Evolutionary conservation across 345 rosid species (phyloP).

Genomic region (Luvunga scandens): DNA sequence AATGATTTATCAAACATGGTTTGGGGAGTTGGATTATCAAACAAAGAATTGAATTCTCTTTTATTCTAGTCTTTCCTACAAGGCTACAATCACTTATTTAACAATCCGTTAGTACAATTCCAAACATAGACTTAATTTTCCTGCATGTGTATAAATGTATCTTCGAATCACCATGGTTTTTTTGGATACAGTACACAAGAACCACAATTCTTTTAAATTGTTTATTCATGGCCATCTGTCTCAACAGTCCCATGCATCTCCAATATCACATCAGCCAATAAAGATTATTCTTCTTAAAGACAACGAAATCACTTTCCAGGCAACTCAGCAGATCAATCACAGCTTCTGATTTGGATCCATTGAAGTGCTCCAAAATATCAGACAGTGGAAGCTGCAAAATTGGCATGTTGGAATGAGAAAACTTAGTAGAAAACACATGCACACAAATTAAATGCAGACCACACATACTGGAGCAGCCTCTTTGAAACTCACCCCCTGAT

Average conservation of each 20-base stretch:
- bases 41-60: no score
- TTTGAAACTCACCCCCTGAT: slow-evolving; percentile 38
- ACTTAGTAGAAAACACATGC: neutral
- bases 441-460: neutral
- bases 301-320: slow-evolving; percentile 36
- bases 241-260: neutral
- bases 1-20: no score
- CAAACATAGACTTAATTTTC: no score
- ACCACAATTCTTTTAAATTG: no score
- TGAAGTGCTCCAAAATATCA: slow-evolving; percentile 36
- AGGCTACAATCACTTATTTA: no score
- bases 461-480: neutral
- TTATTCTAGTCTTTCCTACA: no score
- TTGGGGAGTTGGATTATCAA: no score
- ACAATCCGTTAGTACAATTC: no score
- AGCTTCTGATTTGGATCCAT: slow-evolving; percentile 25
- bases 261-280: slow-evolving; percentile 31
- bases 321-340: slow-evolving; percentile 23
- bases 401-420: neutral
- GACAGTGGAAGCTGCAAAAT: slow-evolving; percentile 31
- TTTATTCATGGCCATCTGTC: no score
- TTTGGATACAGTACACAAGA: no score
- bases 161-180: no score
- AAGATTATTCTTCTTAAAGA: slow-evolving; percentile 34
- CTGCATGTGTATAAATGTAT: no score